phyloP scores from a whole-genome alignment of 2,329 filamentous ascomycete genomes.

The Pyrenophora teres region DNA sequence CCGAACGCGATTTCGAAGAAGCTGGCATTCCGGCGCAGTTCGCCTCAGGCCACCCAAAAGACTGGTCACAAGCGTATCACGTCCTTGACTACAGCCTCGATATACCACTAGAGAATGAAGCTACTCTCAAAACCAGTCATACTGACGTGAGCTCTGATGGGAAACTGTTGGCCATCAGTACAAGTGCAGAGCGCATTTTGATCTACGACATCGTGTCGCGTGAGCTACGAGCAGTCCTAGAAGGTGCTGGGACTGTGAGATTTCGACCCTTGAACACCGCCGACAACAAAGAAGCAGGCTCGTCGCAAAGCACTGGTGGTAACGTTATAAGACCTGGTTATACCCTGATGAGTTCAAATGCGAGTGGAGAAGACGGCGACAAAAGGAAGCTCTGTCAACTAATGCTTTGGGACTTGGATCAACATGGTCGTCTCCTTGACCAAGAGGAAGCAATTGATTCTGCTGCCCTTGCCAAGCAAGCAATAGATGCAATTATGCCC shows the following conservation, averaged over 20 bases:
- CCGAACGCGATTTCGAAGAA: slow-evolving; percentile 20
- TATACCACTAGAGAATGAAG: neutral
- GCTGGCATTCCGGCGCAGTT: slow-evolving; percentile 18
- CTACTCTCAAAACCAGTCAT: slow-evolving; percentile 6
- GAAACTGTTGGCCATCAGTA: slow-evolving; percentile 33
- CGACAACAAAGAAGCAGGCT: neutral
- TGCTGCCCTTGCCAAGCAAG: slow-evolving; percentile 26
- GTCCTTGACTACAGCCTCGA: slow-evolving; percentile 18
- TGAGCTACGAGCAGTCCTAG: slow-evolving; percentile 30
- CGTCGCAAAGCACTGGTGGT: neutral
- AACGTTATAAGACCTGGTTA: slow-evolving; percentile 20
- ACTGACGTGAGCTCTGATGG: slow-evolving; percentile 27
- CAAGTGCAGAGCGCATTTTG: slow-evolving; percentile 13
- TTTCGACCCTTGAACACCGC: slow-evolving; percentile 20
- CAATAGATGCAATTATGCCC: slow-evolving; percentile 32
- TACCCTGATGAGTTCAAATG: slow-evolving; percentile 24
- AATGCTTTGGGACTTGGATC: slow-evolving; percentile 36
- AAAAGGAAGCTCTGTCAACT: slow-evolving; percentile 11
- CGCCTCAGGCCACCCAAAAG: slow-evolving; percentile 22
- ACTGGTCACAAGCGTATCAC: slow-evolving; percentile 18
- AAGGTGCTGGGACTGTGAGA: slow-evolving; percentile 23
- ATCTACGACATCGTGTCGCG: slow-evolving; percentile 30
- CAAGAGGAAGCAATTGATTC: slow-evolving; percentile 36
- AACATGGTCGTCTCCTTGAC: slow-evolving; percentile 31
- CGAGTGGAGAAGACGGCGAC: slow-evolving; percentile 1